Evolutionary conservation across 257 asterid species (phyloP), one percentile per base, ranked within the genome.

Genomic region (Euphrasia confusa): DNA sequence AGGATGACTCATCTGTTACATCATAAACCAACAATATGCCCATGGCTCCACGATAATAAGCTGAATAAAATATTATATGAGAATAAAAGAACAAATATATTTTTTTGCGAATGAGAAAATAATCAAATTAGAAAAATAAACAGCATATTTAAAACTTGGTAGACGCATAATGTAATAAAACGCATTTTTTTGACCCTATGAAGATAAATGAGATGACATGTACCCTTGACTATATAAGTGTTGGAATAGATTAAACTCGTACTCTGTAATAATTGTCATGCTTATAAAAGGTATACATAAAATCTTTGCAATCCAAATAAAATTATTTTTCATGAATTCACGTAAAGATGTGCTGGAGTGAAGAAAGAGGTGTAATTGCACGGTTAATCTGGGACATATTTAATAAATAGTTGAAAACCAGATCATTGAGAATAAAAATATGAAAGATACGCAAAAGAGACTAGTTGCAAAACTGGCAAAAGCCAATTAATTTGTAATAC

Each of bases 11-110:
- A 63, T 82, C 88, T 9, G 85, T 82, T 42, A 82, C 88, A 68
- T 82, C 88, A 33, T 82, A 82, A 61, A 82, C 88, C 66, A 82
- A 74, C 81, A 79, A 73, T 74, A 82, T 79, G 63, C 81, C 85
- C 85, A 79, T 82, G 10, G 88, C 88, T 68, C 81, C 85, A 62
- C 88, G 81, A 60, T 74, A 81, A 70, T 81, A 81, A 69, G 88
- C 88, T 81, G 84, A 65, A 64, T 48, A 69, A n/a, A 69, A 44
- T 7, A 8, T 3, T 37, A 37, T 37, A 45, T 50, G 55, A 50
- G 21, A 15, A 50, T 50, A 50, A 17, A 14, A 50, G 28, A 18
- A 50, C 14, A n/a, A 45, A n/a, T 45, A 13, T 45, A 14, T 45
- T 45, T 2, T 2, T 45, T 13, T 45, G 52, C 7, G 17, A 12